phyloP scores from a whole-genome alignment of 2,329 filamentous ascomycete genomes.

The Ophiosphaerella korrae region DNA sequence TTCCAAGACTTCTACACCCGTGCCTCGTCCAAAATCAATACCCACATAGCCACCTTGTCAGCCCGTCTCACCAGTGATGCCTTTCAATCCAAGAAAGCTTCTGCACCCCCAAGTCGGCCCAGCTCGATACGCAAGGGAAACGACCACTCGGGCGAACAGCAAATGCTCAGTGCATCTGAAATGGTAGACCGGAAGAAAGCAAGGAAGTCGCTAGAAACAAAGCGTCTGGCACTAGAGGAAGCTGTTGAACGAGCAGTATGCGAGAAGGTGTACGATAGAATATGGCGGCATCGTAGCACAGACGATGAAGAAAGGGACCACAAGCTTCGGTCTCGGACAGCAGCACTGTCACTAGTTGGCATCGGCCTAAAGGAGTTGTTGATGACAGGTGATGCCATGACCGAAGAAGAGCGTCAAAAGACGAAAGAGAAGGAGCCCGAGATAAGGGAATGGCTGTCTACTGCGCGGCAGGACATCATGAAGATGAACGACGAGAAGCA shows the following conservation, averaged over 20 bases:
- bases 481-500: constrained; percentile 87
- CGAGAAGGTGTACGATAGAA: constrained; percentile 79
- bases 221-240: constrained; percentile 80
- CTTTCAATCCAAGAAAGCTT: constrained; percentile 48
- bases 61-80: constrained; percentile 73
- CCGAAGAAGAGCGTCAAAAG: constrained; percentile 62
- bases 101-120: constrained; percentile 41
- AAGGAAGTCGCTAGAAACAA: constrained; percentile 76
- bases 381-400: constrained; percentile 59
- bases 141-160: constrained; percentile 62
- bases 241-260: constrained; percentile 86
- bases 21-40: constrained; percentile 80
- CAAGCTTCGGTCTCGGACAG: constrained; percentile 91
- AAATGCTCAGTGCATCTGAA: constrained; percentile 90
- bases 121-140: constrained; percentile 44
- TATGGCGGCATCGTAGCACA: constrained; percentile 89
- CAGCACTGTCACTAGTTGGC: constrained; percentile 85
- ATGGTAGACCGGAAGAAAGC: constrained; percentile 79
- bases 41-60: constrained; percentile 81
- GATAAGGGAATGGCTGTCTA: constrained; percentile 73
- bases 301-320: constrained; percentile 95
- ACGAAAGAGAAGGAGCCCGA: constrained; percentile 61
- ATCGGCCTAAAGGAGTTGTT: constrained; percentile 85
- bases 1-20: constrained; percentile 94
- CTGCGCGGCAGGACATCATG: constrained; percentile 69